Conservation (phyloP, 495 filamentous ascomycete genomes). For the Tuber brumale region DNA sequence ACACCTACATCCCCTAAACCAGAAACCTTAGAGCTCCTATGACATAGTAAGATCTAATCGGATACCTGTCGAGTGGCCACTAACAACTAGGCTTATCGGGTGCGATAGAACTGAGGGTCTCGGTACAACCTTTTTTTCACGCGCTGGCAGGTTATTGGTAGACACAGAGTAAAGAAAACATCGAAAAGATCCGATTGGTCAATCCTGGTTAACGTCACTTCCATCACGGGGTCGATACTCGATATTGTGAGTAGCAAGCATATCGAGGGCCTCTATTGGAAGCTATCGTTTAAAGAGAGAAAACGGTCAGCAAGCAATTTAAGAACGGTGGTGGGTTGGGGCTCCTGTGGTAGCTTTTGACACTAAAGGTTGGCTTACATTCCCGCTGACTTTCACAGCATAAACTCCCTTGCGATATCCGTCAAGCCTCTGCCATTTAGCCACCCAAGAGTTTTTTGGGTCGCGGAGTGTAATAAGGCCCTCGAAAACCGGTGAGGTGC, state of each 20-base stretch:
- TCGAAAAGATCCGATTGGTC: constrained; percentile 1
- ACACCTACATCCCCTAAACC: not conserved
- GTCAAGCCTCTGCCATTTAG: constrained; percentile 88
- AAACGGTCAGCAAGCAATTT: constrained; percentile 3
- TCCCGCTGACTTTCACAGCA: constrained; percentile 83
- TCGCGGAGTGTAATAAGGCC: constrained; percentile 77
- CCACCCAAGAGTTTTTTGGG: constrained; percentile 76
- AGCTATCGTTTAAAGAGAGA: constrained; percentile 43
- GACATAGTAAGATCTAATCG: constrained; percentile 23
- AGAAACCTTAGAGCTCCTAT: not conserved
- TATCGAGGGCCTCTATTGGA: constrained; percentile 43
- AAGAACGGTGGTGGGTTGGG: not conserved
- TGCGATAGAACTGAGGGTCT: constrained; percentile 8
- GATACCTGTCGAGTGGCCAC: constrained; percentile 5
- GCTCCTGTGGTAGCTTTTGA: not conserved
- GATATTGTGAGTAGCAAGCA: constrained; percentile 35
- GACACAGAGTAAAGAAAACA: constrained; percentile 7
- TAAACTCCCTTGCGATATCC: constrained; percentile 80
- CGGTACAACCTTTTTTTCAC: not conserved
- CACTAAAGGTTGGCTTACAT: constrained; percentile 45
- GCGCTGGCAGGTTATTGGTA: constrained; percentile 15
- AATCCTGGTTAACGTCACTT: constrained; percentile 37
- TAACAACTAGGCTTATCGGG: constrained; percentile 14
- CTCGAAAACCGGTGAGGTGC: constrained; percentile 91
- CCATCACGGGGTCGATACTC: constrained; percentile 41